Evolutionary conservation across 75 land plant species (phyloP).

Genomic region (Pinus tabuliformis): DNA sequence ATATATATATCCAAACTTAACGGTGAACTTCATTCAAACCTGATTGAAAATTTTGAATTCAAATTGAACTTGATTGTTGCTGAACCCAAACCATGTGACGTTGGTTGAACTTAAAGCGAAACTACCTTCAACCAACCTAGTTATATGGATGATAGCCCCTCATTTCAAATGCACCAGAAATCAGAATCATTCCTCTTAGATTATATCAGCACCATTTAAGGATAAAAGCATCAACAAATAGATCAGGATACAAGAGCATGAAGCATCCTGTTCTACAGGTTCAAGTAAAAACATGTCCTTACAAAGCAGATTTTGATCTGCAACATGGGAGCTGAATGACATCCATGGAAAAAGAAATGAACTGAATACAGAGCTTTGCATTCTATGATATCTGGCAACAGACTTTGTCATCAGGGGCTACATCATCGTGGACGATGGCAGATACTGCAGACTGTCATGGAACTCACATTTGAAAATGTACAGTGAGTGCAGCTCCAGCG

Average conservation of each 20-base stretch:
- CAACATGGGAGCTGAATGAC: not conserved
- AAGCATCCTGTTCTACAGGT: slow-evolving; percentile 8
- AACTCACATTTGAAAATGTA: slow-evolving; percentile 49
- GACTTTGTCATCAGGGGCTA: not conserved
- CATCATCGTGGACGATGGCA: slow-evolving; percentile 39
- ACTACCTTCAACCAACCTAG: not conserved
- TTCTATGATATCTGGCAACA: not conserved
- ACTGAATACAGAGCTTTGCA: not conserved
- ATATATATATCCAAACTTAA: no score
- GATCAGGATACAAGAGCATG: not conserved
- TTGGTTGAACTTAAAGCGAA: not conserved
- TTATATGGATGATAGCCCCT: not conserved
- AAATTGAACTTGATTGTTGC: no score
- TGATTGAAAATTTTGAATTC: no score
- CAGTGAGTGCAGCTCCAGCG: slow-evolving; percentile 26
- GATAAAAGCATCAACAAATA: not conserved
- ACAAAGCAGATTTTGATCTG: not conserved
- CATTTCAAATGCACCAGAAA: slow-evolving; percentile 1
- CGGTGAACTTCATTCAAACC: no score
- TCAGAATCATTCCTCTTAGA: not conserved
- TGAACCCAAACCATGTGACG: no score
- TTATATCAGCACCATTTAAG: not conserved
- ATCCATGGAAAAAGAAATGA: not conserved
- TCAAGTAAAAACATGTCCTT: not conserved
- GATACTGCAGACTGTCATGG: slow-evolving; percentile 44